Percentiles rank a stretch among this genome's conserved stretches.
Conservation (phyloP, 345 rosid genomes). For the Durio zibethinus region DNA sequence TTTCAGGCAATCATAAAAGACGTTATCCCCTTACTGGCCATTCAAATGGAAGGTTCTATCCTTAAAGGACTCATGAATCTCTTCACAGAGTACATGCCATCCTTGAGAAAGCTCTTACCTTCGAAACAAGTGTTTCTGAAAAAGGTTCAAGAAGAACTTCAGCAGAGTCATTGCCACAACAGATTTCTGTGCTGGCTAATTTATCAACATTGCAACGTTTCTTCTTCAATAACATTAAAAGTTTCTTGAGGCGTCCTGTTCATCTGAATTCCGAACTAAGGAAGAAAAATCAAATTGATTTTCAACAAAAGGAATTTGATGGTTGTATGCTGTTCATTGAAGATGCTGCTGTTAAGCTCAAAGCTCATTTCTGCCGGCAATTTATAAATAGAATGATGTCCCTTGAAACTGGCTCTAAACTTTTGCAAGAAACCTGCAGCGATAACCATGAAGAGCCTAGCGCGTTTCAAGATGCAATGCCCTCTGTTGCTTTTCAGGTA, state of each 20-base stretch:
- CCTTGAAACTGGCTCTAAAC: constrained; percentile 14
- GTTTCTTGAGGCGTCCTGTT: constrained; percentile 25
- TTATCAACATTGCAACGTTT: constrained; percentile 43
- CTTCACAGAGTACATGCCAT: constrained; percentile 38
- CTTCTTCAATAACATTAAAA: constrained; percentile 28
- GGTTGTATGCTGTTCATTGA: constrained; percentile 21
- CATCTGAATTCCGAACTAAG: constrained; percentile 9
- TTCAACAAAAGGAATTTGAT: constrained; percentile 35
- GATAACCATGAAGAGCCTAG: constrained; percentile 16
- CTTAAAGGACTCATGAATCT: constrained; percentile 40
- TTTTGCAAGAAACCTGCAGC: constrained; percentile 9
- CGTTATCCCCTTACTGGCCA: constrained; percentile 37
- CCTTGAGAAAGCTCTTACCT: constrained; percentile 38
- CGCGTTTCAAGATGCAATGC: constrained; percentile 20
- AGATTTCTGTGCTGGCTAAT: constrained; percentile 49
- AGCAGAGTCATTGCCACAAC: constrained; percentile 33
- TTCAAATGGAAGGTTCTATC: constrained; percentile 48
- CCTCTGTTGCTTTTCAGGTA: constrained; percentile 52
- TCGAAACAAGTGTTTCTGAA: constrained; percentile 14
- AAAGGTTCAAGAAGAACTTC: constrained; percentile 28
- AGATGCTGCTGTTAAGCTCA: constrained; percentile 35
- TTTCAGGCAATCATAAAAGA: constrained; percentile 44
- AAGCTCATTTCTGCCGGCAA: constrained; percentile 40
- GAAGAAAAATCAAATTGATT: constrained; percentile 12
- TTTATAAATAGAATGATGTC: constrained; percentile 33